These are phyloP conservation scores for Xylariomycetidae sp. DNA, from an alignment of 2,329 filamentous ascomycete genomes.

Conservation along the genomic window DNA sequence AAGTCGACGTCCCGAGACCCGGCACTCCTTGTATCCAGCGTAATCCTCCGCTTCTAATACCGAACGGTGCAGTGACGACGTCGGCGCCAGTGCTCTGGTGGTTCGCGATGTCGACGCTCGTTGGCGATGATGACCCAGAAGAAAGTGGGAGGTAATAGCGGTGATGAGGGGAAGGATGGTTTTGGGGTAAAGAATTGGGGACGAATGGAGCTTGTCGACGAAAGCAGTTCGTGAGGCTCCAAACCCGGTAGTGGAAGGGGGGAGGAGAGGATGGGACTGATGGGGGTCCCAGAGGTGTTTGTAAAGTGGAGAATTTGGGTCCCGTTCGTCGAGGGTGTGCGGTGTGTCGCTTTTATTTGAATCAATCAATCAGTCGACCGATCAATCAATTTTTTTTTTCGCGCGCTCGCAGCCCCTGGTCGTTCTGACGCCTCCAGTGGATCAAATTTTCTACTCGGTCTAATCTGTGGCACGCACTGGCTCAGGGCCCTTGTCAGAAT, in stretches of 20 bases:
- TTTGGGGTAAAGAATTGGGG: conserved; percentile 33
- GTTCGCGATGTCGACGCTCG: conserved; percentile 14
- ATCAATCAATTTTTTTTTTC: conserved; percentile 7
- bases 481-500: conserved; percentile 23
- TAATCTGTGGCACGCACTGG: conserved; percentile 16
- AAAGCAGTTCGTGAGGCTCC: conserved; percentile 31
- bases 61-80: conserved; percentile 19
- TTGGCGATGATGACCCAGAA: conserved; percentile 15
- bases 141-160: conserved; percentile 16
- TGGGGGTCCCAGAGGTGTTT: conserved; percentile 28
- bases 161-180: conserved; percentile 27
- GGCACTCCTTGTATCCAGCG: conserved; percentile 15
- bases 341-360: conserved; percentile 30
- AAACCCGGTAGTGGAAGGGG: conserved; percentile 23
- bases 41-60: conserved; percentile 28
- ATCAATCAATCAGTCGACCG: conserved; percentile 11
- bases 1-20: conserved; percentile 16
- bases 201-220: conserved; percentile 28
- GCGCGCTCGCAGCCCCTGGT: conserved; percentile 9
- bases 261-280: conserved; percentile 23
- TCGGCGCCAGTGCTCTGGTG: conserved; percentile 26
- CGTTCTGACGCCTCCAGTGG: conserved; percentile 11
- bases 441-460: neutral
- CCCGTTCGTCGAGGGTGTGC: conserved; percentile 27
- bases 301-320: conserved; percentile 31